Conservation (phyloP, 2,329 filamentous ascomycete species). For the Fusarium continuum region DNA sequence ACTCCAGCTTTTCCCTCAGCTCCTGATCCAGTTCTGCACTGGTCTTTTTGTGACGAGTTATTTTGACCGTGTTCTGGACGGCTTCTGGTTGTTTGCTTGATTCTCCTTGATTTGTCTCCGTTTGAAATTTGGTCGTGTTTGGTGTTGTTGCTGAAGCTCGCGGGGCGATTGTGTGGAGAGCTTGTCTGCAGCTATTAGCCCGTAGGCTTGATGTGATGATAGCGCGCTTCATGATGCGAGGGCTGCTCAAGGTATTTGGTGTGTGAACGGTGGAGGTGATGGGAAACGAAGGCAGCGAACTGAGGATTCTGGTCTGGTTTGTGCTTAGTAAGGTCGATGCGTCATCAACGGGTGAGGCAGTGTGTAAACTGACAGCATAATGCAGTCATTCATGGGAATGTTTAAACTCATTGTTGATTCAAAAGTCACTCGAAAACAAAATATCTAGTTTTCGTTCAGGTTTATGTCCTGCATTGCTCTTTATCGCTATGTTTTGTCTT, state of each 20-base stretch:
- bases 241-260: background rate
- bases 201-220: accelerated
- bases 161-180: background rate
- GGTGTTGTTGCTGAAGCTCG: background rate
- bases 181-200: accelerated
- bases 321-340: constrained; percentile 4
- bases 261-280: accelerated
- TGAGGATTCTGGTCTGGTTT: background rate
- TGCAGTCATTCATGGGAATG: background rate
- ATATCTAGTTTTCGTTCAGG: too few species aligned
- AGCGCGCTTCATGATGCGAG: constrained; percentile 2
- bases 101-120: background rate
- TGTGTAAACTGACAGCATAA: background rate
- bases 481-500: background rate
- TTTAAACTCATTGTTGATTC: background rate
- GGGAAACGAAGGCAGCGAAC: background rate
- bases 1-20: constrained; percentile 70
- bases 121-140: accelerated
- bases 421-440: too few species aligned
- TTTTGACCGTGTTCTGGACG: background rate
- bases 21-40: constrained; percentile 73
- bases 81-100: background rate
- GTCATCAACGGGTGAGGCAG: constrained; percentile 12
- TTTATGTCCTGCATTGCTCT: too few species aligned
- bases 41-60: constrained; percentile 56